Evolutionary conservation across 2,329 filamentous ascomycete genomes (phyloP).

Genomic region (Fusarium sp.): DNA sequence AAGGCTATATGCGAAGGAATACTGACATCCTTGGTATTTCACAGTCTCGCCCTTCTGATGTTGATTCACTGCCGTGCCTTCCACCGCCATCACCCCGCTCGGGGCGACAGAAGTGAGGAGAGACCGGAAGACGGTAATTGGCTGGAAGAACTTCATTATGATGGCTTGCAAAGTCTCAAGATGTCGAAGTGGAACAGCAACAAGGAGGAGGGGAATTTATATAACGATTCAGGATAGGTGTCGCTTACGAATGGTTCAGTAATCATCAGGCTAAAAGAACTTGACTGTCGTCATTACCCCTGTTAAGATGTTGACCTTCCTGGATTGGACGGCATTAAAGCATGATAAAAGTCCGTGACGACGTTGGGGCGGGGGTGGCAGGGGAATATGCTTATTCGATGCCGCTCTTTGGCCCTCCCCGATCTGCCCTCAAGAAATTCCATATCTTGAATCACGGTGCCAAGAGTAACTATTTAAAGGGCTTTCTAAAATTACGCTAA

Average conservation of each 20-base stretch:
- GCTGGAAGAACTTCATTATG: constrained; percentile 16
- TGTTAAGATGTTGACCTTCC: neutral
- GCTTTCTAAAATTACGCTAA: too few relatives aligned
- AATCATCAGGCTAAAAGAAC: neutral
- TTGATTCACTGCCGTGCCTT: neutral
- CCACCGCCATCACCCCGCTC: constrained; percentile 2
- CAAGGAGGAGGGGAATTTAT: neutral
- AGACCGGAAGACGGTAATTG: constrained; percentile 7
- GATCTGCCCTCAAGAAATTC: too few relatives aligned
- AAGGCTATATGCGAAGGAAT: neutral
- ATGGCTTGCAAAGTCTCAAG: neutral
- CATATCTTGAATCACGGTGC: too few relatives aligned
- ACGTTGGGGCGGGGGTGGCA: neutral
- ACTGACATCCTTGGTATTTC: constrained; percentile 15
- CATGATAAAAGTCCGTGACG: neutral
- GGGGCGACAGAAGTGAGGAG: neutral
- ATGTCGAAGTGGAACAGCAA: too few relatives aligned
- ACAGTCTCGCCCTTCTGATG: neutral
- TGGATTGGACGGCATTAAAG: neutral
- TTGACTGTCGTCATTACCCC: neutral
- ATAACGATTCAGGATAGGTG: neutral
- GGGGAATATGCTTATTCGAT: neutral
- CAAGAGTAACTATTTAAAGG: too few relatives aligned
- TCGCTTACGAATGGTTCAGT: neutral
- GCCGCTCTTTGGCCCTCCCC: neutral